Conservation (phyloP, 192 early-diverging fungal species). For the Diversispora eburnea region DNA sequence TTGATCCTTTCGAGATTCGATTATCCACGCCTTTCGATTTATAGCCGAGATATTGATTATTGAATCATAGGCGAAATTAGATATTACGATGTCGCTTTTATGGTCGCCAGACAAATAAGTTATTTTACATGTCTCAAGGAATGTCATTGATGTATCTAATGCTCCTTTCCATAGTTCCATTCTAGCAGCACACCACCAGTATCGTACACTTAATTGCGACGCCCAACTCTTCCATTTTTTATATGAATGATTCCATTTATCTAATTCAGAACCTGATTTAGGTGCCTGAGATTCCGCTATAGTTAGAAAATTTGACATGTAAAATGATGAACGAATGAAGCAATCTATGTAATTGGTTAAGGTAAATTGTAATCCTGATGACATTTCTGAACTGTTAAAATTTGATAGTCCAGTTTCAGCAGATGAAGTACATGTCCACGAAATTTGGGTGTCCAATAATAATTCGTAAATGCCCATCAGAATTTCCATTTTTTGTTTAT, state of each 20-base stretch:
- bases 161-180: slow-evolving; percentile 13
- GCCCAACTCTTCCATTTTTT: slow-evolving; percentile 14
- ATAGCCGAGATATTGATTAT: slow-evolving; percentile 11
- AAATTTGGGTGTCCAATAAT: slow-evolving; percentile 6
- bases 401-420: neutral
- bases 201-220: neutral
- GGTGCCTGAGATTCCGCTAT: no score
- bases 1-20: slow-evolving; percentile 3
- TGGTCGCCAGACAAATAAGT: neutral
- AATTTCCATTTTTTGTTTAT: slow-evolving; percentile 1
- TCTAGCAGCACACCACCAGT: neutral
- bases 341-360: no score
- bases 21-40: neutral
- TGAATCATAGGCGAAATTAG: slow-evolving; percentile 11
- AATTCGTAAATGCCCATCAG: slow-evolving; percentile 11
- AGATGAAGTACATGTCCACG: neutral
- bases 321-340: neutral
- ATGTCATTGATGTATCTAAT: neutral
- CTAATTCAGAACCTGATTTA: neutral
- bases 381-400: neutral
- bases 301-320: neutral
- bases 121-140: neutral
- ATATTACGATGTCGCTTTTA: neutral
- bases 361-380: neutral
- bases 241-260: neutral